Base-by-base conservation (phyloP, 139 green algal species). In the Chlamydomonas schloesseri region DNA sequence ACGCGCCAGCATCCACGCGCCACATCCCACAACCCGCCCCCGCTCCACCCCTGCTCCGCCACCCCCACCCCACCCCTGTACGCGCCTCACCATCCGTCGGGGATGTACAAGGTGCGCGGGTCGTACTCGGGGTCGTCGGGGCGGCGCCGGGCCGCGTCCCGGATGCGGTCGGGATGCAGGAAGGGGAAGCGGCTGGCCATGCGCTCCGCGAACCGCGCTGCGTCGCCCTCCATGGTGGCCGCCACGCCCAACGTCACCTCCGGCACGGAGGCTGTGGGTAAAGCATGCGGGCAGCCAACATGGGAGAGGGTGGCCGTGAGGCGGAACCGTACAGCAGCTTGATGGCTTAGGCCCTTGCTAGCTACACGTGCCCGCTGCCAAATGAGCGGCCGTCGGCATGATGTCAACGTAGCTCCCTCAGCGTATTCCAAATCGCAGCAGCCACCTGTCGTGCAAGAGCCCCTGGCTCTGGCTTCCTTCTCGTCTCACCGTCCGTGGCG, bases 61-160 rank as follows among this genome's bases (percentile, higher is more conserved):
- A 11, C 58, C 60, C 2, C 74, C 24, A 9, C 15, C 53, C 20
- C 65, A 11, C 21, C 58, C 58, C 20, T 31, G 58, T 29, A 33
- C 13, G 33, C 42, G 34, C 72, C 79, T 14, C 64, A 95, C 88
- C 96, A 98, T 21, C 73, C 57, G 13, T 86, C 74, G 1, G 97
- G 96, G n/a, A 99, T 92, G 76, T 92, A 77, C 24, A 99, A 91
- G 0, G 96, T 99, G 72, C 87, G 76, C 2, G 91, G 92, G 93
- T 99, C 92, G 71, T 96, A 97, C 55, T 91, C 92, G 14, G 94
- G 87, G 71, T 98, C 84, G 57, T 73, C 82, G 4, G 96, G 96
- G 0, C 94, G 88, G 11, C 91, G 86, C 70, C 73, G 82, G 1
- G 82, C 36, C 0, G 91, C 90, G 71, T 98, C 96, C 82, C 87